These are phyloP conservation scores for Phaeolepiota aurea DNA, from an alignment of 768 basidiomycete species.

Conservation along the genomic window DNA sequence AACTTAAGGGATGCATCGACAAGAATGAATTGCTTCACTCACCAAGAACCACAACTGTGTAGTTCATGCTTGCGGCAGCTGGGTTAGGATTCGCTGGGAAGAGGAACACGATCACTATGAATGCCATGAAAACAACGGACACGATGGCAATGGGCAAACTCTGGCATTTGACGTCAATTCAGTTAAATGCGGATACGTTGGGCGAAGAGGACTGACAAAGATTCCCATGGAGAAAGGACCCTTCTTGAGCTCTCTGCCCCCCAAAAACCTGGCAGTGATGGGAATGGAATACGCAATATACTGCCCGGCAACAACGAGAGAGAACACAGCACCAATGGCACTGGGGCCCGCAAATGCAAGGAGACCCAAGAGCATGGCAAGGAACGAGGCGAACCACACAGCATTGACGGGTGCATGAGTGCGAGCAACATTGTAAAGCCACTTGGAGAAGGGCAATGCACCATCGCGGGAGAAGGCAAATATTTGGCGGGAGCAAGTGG, in stretches of 20 bases:
- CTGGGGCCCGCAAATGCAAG: conserved; percentile 52
- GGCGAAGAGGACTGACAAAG: conserved; percentile 12
- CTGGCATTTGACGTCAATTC: conserved; percentile 18
- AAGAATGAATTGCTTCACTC: background rate
- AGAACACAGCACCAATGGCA: conserved; percentile 55
- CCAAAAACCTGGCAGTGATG: conserved; percentile 40
- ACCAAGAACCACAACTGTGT: conserved; percentile 57
- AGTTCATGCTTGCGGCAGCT: conserved; percentile 53
- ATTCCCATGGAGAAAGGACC: conserved; percentile 49
- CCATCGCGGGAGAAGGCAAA: conserved; percentile 68
- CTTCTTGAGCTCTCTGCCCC: conserved; percentile 39
- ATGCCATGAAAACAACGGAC: conserved; percentile 58
- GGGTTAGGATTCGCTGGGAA: conserved; percentile 57
- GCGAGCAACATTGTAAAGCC: conserved; percentile 50
- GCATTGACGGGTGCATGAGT: conserved; percentile 57
- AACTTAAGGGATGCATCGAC: background rate
- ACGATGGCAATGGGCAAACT: conserved; percentile 49
- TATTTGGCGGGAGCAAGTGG: conserved; percentile 36
- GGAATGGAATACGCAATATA: conserved; percentile 50
- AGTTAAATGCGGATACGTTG: background rate
- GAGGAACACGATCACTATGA: conserved; percentile 55
- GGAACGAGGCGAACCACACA: conserved; percentile 41
- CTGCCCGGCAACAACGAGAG: conserved; percentile 31
- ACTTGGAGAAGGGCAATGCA: conserved; percentile 55
- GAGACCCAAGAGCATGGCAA: conserved; percentile 43